Conservation (phyloP, 108 stramenopile genomes). For the Tribonema minus region DNA sequence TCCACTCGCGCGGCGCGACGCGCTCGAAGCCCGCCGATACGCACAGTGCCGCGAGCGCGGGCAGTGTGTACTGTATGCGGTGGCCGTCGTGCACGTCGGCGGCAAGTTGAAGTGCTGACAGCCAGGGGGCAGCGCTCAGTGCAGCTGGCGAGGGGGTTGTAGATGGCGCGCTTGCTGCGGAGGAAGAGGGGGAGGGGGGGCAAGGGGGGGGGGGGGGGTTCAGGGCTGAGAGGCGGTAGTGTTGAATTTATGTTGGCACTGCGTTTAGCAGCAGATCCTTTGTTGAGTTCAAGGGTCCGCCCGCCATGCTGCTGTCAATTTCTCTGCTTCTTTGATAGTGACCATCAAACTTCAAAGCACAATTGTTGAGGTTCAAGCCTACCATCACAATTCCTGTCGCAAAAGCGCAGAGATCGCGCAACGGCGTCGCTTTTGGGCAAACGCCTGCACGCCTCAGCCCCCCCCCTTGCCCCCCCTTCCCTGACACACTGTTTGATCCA, state of each 20-base stretch:
- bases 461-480: not conserved
- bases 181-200: too few relatives aligned
- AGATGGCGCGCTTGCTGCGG: not conserved
- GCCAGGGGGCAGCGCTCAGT: not conserved
- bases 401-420: too few relatives aligned
- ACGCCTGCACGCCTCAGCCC: too few relatives aligned
- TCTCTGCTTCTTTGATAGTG: too few relatives aligned
- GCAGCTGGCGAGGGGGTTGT: not conserved
- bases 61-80: conserved; percentile 34
- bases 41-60: conserved; percentile 10
- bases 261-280: too few relatives aligned
- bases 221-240: too few relatives aligned
- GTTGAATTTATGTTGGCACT: too few relatives aligned
- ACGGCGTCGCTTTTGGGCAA: too few relatives aligned
- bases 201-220: too few relatives aligned
- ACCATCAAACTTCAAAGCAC: too few relatives aligned
- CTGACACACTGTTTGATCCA: not conserved
- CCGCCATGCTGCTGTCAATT: not conserved
- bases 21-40: conserved; percentile 20
- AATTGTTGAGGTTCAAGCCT: too few relatives aligned
- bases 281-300: not conserved
- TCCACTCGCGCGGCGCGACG: not conserved
- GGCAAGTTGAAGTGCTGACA: not conserved
- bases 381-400: too few relatives aligned
- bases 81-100: conserved; percentile 41